Evolutionary conservation across 257 asterid species (phyloP).

Genomic region (Lycium barbarum): DNA sequence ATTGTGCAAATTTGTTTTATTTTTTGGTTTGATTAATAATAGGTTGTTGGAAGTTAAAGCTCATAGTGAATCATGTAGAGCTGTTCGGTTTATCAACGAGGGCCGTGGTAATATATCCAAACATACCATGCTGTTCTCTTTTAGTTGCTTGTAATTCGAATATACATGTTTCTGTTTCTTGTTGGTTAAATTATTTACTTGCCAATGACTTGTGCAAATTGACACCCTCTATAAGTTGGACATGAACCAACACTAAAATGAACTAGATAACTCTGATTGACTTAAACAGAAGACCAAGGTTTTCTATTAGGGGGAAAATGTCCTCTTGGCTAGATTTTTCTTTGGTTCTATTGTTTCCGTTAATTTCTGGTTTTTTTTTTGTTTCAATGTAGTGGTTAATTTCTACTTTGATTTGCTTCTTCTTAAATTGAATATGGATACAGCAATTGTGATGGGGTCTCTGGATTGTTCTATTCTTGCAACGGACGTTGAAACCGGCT

Average conservation of each 20-base stretch:
- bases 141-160: background rate
- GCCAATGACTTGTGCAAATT: background rate
- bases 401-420: background rate
- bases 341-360: background rate
- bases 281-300: background rate
- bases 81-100: constrained; percentile 82
- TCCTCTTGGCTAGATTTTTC: background rate
- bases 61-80: constrained; percentile 86
- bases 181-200: background rate
- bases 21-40: background rate
- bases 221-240: background rate
- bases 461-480: constrained; percentile 93
- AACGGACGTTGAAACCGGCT: constrained; percentile 87
- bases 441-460: constrained; percentile 90
- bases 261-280: background rate
- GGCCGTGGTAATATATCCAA: constrained; percentile 68
- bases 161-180: background rate
- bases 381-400: background rate
- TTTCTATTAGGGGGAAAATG: background rate
- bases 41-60: constrained; percentile 79
- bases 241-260: constrained; percentile 7
- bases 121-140: background rate
- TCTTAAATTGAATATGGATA: constrained; percentile 28
- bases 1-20: background rate
- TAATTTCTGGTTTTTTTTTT: background rate